Conservation (phyloP, 2,329 filamentous ascomycete species). For the Coniosporium uncinatum region DNA sequence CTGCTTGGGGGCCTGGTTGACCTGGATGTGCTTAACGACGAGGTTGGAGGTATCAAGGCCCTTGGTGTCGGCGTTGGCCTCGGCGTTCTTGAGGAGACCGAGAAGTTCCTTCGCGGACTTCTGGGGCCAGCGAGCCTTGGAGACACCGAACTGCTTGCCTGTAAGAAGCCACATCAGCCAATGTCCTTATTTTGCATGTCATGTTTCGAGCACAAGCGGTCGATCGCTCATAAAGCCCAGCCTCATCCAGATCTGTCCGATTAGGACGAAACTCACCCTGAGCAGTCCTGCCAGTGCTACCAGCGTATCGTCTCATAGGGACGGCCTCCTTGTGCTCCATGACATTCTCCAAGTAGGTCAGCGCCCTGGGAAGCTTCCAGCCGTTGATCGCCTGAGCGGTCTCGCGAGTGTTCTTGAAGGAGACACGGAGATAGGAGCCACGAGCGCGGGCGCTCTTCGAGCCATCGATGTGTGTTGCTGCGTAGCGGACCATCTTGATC, state of each 20-base stretch:
- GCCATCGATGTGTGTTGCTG: slow-evolving; percentile 79
- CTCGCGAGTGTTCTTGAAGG: slow-evolving; percentile 99
- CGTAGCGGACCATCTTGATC: slow-evolving; percentile 74
- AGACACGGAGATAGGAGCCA: slow-evolving; percentile 98
- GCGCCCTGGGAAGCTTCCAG: slow-evolving; percentile 94
- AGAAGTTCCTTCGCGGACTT: slow-evolving; percentile 99
- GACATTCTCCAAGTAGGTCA: slow-evolving; percentile 98
- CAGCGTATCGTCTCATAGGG: slow-evolving; percentile 96
- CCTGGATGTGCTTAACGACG: slow-evolving; percentile 99
- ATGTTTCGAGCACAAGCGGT: too few species aligned
- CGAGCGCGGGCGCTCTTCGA: slow-evolving; percentile 96
- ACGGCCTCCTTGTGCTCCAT: slow-evolving; percentile 96
- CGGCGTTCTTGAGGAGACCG: slow-evolving; percentile 65
- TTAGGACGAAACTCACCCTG: slow-evolving; percentile 71
- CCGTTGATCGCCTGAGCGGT: slow-evolving; percentile 99
- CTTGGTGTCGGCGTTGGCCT: slow-evolving; percentile 37
- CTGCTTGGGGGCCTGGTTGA: slow-evolving; percentile 99
- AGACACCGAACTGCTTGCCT: slow-evolving; percentile 99
- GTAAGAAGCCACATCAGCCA: slow-evolving; percentile 8
- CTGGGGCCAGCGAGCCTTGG: slow-evolving; percentile 97
- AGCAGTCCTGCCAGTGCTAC: slow-evolving; percentile 90
- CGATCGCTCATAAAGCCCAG: too few species aligned
- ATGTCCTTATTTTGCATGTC: not conserved
- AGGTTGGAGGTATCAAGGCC: slow-evolving; percentile 82
- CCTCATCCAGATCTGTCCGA: not conserved